phyloP scores from a whole-genome alignment of 139 green algal genomes.

The Coccomyxa sp. region DNA sequence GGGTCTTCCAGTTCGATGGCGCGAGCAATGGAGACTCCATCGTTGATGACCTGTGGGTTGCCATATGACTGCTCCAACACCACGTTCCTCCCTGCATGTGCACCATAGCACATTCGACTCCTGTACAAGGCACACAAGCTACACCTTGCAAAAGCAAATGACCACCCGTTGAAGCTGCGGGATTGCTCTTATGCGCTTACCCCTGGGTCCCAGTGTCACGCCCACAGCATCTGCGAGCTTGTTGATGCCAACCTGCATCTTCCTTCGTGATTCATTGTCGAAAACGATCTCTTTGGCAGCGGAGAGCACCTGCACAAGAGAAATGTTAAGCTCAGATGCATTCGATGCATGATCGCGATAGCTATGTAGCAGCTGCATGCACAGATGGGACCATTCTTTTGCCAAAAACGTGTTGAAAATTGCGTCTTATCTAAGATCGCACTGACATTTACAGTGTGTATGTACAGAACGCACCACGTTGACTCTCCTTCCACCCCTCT shows the following conservation, averaged over 20 bases:
- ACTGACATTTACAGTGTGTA: too few relatives aligned
- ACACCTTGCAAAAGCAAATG: not conserved
- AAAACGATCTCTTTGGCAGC: constrained; percentile 97
- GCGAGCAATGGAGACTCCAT: constrained; percentile 94
- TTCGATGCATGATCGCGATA: too few relatives aligned
- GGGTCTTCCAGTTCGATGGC: constrained; percentile 93
- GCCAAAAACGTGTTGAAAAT: too few relatives aligned
- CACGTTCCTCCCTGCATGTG: constrained; percentile 87
- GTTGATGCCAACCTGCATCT: constrained; percentile 94
- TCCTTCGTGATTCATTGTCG: constrained; percentile 76
- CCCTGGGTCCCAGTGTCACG: constrained; percentile 92
- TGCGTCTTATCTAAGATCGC: too few relatives aligned
- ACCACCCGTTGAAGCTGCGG: not conserved
- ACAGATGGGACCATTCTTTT: too few relatives aligned
- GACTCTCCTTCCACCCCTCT: too few relatives aligned
- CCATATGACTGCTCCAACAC: constrained; percentile 95
- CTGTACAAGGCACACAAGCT: not conserved
- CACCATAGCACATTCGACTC: not conserved
- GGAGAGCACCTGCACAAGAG: constrained; percentile 57
- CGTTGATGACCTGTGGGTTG: constrained; percentile 96
- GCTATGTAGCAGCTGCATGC: too few relatives aligned
- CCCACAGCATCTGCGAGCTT: constrained; percentile 96
- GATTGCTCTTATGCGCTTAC: constrained; percentile 31
- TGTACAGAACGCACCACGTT: too few relatives aligned
- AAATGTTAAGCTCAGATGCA: too few relatives aligned